Base-by-base conservation (phyloP, 202 grass and related monocot species). In the Alloteropsis angusta region DNA sequence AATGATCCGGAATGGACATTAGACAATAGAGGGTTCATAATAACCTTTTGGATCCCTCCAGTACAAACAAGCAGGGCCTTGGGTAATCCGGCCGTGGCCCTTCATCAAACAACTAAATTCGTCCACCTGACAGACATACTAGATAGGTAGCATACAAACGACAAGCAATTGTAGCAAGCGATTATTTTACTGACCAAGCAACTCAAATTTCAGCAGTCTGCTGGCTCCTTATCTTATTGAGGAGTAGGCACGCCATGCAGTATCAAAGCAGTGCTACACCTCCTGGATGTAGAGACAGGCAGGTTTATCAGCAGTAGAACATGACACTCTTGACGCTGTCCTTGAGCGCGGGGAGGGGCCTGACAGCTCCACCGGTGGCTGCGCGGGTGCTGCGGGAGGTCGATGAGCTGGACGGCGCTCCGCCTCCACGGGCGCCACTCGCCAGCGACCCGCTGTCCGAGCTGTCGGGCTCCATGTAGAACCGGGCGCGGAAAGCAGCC, bases 291-390 rank as follows among this genome's bases (percentile, higher is more conserved):
- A 65, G 36, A 65, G 34, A 65, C 62, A 41, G 16, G 26, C 26
- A 17, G 39, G 18, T n/a, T 14, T 43, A 70, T 48, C 82, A 96
- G 41, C 93, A 96, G 48, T 96, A 96, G 57, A 92, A 92, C 93
- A 97, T 97, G 43, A 90, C 93, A 4, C 16, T 89, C 79, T 97
- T 97, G 15, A 97, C 90, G 47, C 87, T 97, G 67, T 93, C 93
- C 77, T 93, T 93, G n/a, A 97, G 85, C 5, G 86, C 84, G 0
- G 93, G 93, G 55, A 97, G 93, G 32, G 93, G 90, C 55, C 71
- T 90, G 46, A 97, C 93, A 17, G 86, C 62, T 47, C 59, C 80
- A 7, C 37, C 50, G n/a, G 65, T 39, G 3, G 87, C 37, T 0
- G 85, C 73, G 3, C 93, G 87, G n/a, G 85, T 83, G 11, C 80